Evolutionary conservation across 768 basidiomycete genomes (phyloP), one percentile per base, ranked within the genome.

Genomic region (Collybiopsis luxurians): DNA sequence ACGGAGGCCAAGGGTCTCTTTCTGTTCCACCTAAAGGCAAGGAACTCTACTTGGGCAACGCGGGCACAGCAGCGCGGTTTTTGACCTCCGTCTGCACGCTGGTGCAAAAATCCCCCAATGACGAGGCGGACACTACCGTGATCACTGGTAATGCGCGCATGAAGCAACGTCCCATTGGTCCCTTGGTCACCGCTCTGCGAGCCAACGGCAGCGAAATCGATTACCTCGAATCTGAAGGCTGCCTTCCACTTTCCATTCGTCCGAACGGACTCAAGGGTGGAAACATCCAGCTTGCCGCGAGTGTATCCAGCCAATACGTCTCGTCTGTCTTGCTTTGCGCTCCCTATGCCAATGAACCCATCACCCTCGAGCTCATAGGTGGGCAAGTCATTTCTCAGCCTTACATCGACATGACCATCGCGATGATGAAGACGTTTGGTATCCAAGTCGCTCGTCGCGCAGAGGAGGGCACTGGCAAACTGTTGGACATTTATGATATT

Each of bases 381-480:
- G 96, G 94, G 0, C 87, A 91, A 58, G 97, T 98, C 67, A 98
- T 99, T 68, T 97, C 94, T 4, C 96, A 98, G 73, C 95, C 95
- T 0, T 99, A 98, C 75, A 98, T 99, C 71, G 95, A 99, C 74
- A 98, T 98, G 97, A 98, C 97, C 9, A 89, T 97, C 63, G 86
- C 94, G 9, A 97, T 99, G 89, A 98, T 99, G 97, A 79, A 79
- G 60, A 84, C 89, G 7, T 99, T 99, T 68, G 96, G 95, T 3
- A 77, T 98, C 59, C 63, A 77, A 9, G 95, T 94, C 48, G 72
- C 73, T 17, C 83, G 96, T 46, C 79, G 89, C 57, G 68, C 64
- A 15, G 91, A 90, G 62, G 62, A 79, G 0, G 70, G 65, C 27
- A 81, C 82, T 0, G 89, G 91, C 4, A 79, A 82, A 49, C 72